Conservation (phyloP, 1,139 yeast genomes). For the Pichia sp. region DNA sequence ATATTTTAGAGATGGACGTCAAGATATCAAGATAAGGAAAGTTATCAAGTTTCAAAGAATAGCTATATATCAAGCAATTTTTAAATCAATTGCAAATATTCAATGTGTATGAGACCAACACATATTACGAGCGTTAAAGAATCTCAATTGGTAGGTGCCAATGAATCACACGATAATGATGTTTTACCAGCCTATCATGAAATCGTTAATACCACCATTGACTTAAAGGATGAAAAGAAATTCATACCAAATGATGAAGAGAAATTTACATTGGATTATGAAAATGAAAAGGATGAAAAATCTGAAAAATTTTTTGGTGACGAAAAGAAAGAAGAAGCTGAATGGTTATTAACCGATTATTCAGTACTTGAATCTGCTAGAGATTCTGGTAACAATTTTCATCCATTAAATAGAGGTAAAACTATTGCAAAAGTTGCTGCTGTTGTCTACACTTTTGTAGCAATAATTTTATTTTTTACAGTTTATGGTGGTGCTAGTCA, state of each 20-base stretch:
- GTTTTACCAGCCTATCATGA: constrained; percentile 2
- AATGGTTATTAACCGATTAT: not conserved
- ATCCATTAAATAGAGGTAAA: not conserved
- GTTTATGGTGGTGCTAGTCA: not conserved
- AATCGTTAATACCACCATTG: not conserved
- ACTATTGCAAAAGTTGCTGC: not conserved
- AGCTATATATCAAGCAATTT: too few species aligned
- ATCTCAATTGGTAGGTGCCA: not conserved
- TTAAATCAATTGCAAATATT: too few species aligned
- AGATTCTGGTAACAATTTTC: too few species aligned
- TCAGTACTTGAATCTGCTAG: not conserved
- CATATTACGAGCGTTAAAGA: not conserved
- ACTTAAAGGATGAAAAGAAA: not conserved
- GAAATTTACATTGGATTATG: not conserved
- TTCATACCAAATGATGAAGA: not conserved
- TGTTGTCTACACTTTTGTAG: not conserved
- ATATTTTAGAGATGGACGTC: too few species aligned
- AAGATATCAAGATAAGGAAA: too few species aligned
- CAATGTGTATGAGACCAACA: constrained; percentile 10
- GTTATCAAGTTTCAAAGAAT: too few species aligned
- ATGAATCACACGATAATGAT: constrained; percentile 5
- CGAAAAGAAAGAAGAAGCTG: not conserved
- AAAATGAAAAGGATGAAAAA: constrained; percentile 1
- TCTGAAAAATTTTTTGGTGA: not conserved
- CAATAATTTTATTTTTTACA: not conserved